Conservation (phyloP, 345 rosid genomes). For the Erodium maritimum region DNA sequence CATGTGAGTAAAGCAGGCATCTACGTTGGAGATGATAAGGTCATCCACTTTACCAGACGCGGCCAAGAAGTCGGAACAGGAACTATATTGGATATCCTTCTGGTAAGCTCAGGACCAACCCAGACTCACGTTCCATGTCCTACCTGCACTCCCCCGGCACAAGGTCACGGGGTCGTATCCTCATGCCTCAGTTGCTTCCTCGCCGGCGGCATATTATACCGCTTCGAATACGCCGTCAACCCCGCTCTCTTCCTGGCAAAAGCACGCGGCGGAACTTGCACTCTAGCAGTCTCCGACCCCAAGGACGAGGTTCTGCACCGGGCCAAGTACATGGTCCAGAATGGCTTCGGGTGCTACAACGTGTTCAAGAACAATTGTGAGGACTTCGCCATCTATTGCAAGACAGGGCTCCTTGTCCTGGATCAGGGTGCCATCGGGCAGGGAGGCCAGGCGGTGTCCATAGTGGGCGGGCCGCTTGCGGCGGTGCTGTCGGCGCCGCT, state of each 20-base stretch:
- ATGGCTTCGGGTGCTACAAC: conserved; percentile 3
- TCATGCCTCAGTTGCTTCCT: conserved; percentile 63
- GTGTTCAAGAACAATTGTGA: conserved; percentile 6
- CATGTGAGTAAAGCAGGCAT: conserved; percentile 16
- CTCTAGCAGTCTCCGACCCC: conserved; percentile 9
- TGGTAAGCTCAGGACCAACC: conserved; percentile 66
- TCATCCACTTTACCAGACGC: conserved; percentile 75
- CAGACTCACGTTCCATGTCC: conserved; percentile 42
- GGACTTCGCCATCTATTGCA: conserved; percentile 20
- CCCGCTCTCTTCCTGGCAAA: conserved; percentile 4
- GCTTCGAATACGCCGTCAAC: conserved; percentile 10
- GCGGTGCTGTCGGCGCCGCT: conserved; percentile 61
- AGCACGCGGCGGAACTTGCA: conserved; percentile 13
- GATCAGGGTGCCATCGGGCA: conserved; percentile 29
- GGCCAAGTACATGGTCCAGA: conserved; percentile 11
- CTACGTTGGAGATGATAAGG: conserved; percentile 37
- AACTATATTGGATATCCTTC: conserved; percentile 56
- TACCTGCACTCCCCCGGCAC: conserved; percentile 43
- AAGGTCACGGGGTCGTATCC: conserved; percentile 52
- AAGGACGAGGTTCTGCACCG: conserved; percentile 17
- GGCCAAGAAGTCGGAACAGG: conserved; percentile 96
- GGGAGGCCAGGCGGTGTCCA: conserved; percentile 78
- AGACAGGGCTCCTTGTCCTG: background rate
- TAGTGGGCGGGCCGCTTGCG: conserved; percentile 68
- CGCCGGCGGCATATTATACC: conserved; percentile 5